These are phyloP conservation scores for Trichoderma oligosporum DNA, from an alignment of 2,329 filamentous ascomycete genomes.

Conservation along the genomic window DNA sequence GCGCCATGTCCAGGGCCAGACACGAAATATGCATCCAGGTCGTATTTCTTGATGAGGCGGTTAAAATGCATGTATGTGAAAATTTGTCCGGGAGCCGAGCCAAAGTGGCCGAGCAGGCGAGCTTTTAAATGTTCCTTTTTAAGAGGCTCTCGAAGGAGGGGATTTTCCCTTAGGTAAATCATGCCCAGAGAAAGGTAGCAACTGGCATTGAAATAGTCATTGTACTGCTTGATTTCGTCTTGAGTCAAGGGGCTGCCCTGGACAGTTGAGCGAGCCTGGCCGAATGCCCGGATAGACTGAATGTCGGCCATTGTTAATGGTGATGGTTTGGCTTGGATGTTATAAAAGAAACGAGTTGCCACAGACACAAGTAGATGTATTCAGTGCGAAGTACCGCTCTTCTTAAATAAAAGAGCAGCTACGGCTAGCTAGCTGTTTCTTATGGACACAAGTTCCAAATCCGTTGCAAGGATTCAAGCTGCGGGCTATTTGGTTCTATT, in stretches of 20 bases:
- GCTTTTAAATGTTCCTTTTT: conserved; percentile 68
- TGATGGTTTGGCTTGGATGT: background rate
- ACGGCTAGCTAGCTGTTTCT: background rate
- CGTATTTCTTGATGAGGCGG: conserved; percentile 75
- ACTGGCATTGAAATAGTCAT: conserved; percentile 70
- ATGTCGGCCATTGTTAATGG: conserved; percentile 38
- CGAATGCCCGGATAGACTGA: conserved; percentile 61
- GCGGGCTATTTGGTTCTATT: background rate
- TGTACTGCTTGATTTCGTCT: conserved; percentile 65
- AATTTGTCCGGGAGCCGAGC: conserved; percentile 73
- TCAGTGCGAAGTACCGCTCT: background rate
- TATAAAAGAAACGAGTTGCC: conserved; percentile 1
- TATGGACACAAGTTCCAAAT: background rate
- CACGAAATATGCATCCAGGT: conserved; percentile 67
- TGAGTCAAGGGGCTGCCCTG: conserved; percentile 57
- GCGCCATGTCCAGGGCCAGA: conserved; percentile 76
- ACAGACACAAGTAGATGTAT: background rate
- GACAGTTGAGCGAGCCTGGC: conserved; percentile 61
- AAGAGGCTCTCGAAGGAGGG: conserved; percentile 66
- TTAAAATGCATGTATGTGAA: conserved; percentile 84
- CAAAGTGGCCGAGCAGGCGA: conserved; percentile 73
- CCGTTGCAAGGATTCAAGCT: conserved; percentile 3
- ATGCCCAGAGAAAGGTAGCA: conserved; percentile 74
- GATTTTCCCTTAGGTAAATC: conserved; percentile 74
- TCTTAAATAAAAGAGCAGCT: conserved; percentile 8